phyloP scores from a whole-genome alignment of 2,329 filamentous ascomycete genomes.

The Arthrobotrys sinensis region DNA sequence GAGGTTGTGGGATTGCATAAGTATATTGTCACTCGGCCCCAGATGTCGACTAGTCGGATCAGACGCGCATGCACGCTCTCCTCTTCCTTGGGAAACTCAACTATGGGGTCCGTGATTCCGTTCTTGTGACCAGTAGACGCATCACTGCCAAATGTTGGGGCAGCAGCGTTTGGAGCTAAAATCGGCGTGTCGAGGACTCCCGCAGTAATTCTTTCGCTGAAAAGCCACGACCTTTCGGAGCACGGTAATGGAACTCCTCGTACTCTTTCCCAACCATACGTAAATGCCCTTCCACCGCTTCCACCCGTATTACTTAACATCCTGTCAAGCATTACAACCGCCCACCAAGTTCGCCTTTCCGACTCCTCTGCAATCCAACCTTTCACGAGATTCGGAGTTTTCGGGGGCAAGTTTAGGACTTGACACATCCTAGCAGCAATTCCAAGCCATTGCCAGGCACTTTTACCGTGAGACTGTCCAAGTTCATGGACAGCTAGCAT shows the following conservation, averaged over 20 bases:
- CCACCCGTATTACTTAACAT: conserved; percentile 58
- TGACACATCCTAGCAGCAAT: conserved; percentile 72
- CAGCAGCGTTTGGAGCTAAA: conserved; percentile 69
- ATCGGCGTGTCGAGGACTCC: conserved; percentile 61
- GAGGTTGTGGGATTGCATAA: conserved; percentile 61
- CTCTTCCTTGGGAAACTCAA: conserved; percentile 68
- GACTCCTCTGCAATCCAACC: conserved; percentile 76
- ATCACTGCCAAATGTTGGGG: conserved; percentile 76
- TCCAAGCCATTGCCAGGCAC: conserved; percentile 78
- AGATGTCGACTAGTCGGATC: conserved; percentile 70
- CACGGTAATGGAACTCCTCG: conserved; percentile 75
- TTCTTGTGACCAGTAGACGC: conserved; percentile 67
- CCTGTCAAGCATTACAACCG: conserved; percentile 80
- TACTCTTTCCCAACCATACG: conserved; percentile 76
- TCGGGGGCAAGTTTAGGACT: conserved; percentile 62
- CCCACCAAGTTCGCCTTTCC: conserved; percentile 80
- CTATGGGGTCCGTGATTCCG: conserved; percentile 66
- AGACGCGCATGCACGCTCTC: conserved; percentile 70
- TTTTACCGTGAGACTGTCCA: conserved; percentile 74
- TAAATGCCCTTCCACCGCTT: conserved; percentile 70
- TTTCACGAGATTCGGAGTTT: conserved; percentile 64
- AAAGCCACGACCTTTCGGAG: conserved; percentile 68
- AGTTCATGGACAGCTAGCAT: conserved; percentile 79
- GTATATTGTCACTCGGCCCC: conserved; percentile 70
- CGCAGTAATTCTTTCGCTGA: conserved; percentile 55